These are phyloP conservation scores for Lentinula sp. DNA, from an alignment of 768 basidiomycete genomes.

Conservation along the genomic window DNA sequence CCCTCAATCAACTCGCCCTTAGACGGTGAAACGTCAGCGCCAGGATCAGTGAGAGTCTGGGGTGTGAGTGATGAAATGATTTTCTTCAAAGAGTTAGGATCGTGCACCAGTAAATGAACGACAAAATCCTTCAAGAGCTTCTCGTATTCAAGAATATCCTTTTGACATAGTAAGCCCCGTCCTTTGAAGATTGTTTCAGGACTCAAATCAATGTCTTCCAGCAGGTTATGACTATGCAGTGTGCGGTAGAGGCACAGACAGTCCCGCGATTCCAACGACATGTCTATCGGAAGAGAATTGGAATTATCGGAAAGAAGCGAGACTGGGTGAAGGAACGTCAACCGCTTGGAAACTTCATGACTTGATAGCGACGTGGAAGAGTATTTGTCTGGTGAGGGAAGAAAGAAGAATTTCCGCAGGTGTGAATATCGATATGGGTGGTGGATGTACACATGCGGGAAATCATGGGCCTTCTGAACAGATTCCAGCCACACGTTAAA, in stretches of 20 bases:
- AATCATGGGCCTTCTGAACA: slow-evolving; percentile 54
- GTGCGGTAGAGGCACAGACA: slow-evolving; percentile 46
- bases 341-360: slow-evolving; percentile 30
- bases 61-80: not conserved
- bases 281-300: slow-evolving; percentile 48
- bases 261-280: slow-evolving; percentile 58
- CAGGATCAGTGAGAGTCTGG: not conserved
- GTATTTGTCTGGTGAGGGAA: slow-evolving; percentile 15
- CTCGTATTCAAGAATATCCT: slow-evolving; percentile 59
- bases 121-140: slow-evolving; percentile 39
- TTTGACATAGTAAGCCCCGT: slow-evolving; percentile 42
- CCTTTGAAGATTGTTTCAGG: slow-evolving; percentile 41
- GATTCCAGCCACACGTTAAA: slow-evolving; percentile 64
- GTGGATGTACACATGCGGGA: slow-evolving; percentile 52
- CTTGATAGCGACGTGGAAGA: slow-evolving; percentile 32
- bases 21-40: not conserved
- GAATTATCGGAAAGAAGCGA: slow-evolving; percentile 50
- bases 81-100: slow-evolving; percentile 1
- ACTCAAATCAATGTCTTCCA: slow-evolving; percentile 26
- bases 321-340: slow-evolving; percentile 60
- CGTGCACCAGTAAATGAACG: slow-evolving; percentile 15
- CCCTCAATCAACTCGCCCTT: not conserved
- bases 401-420: slow-evolving; percentile 62
- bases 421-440: slow-evolving; percentile 71
- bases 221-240: slow-evolving; percentile 19